Conservation (phyloP, 805 yeast species). For the Barnettozyma salicaria region DNA sequence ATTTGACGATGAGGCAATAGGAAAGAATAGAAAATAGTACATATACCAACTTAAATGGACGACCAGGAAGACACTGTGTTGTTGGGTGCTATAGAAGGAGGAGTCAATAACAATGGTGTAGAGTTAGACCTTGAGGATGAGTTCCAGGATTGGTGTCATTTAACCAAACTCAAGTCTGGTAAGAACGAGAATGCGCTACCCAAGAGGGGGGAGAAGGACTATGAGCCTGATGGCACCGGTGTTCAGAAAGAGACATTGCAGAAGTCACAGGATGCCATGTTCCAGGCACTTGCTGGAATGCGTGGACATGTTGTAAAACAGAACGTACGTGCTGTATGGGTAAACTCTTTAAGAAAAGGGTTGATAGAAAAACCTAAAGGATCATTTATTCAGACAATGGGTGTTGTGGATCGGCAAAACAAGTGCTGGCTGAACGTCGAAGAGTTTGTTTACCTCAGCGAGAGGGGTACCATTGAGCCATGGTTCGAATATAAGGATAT, state of each 20-base stretch:
- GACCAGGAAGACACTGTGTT: background rate
- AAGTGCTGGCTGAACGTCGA: constrained; percentile 51
- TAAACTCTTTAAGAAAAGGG: constrained; percentile 27
- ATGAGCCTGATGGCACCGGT: constrained; percentile 71
- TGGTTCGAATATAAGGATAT: constrained; percentile 28
- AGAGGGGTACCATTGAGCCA: constrained; percentile 64
- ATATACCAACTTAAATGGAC: too few relatives aligned
- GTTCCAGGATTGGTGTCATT: constrained; percentile 48
- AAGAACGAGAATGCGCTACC: constrained; percentile 33
- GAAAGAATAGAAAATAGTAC: too few relatives aligned
- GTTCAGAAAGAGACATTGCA: constrained; percentile 43
- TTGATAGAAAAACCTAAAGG: constrained; percentile 55
- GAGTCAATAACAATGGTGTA: background rate
- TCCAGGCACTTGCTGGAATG: constrained; percentile 46
- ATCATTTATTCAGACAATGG: constrained; percentile 66
- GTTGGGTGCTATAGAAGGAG: background rate
- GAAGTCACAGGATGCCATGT: constrained; percentile 65
- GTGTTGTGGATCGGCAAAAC: constrained; percentile 45
- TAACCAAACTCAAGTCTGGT: constrained; percentile 25
- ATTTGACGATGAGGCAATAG: too few relatives aligned
- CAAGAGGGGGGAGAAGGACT: constrained; percentile 79
- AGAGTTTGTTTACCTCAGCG: constrained; percentile 72
- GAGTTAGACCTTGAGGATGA: constrained; percentile 33
- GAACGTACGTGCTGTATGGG: constrained; percentile 47
- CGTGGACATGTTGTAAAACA: constrained; percentile 46